Conservation (phyloP, 164 flowering plant genomes). For the Litsea cubeba region DNA sequence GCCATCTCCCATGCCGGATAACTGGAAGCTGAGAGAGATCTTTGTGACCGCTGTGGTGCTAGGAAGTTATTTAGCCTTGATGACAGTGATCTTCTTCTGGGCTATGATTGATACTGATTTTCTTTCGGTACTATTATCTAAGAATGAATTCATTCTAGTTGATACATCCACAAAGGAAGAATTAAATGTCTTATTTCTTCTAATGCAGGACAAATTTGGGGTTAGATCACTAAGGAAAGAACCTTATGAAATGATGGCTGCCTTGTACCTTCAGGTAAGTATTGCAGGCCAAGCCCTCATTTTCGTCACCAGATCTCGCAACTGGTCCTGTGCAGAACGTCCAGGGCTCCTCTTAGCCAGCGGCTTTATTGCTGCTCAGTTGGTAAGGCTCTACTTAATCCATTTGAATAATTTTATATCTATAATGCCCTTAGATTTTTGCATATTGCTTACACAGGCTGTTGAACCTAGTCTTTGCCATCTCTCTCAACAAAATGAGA, state of each 20-base stretch:
- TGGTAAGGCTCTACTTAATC: conserved; percentile 45
- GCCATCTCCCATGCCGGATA: conserved; percentile 93
- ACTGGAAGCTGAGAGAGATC: conserved; percentile 91
- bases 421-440: too few species aligned
- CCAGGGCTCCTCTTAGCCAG: conserved; percentile 67
- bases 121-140: conserved; percentile 49
- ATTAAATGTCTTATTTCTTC: not conserved
- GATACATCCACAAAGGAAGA: not conserved
- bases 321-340: conserved; percentile 84
- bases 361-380: conserved; percentile 70
- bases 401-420: too few species aligned
- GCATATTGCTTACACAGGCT: too few species aligned
- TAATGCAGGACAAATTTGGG: conserved; percentile 57
- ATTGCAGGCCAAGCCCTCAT: conserved; percentile 92
- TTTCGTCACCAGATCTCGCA: conserved; percentile 85
- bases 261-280: conserved; percentile 90
- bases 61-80: conserved; percentile 81
- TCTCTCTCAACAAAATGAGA: too few species aligned
- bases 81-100: conserved; percentile 95
- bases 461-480: too few species aligned
- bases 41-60: conserved; percentile 90
- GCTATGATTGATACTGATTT: conserved; percentile 56
- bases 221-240: conserved; percentile 39
- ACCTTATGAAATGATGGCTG: conserved; percentile 67
- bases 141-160: not conserved